phyloP scores from a whole-genome alignment of 225 moss, liverwort and hornwort genomes.

The Bryoerythrophyllum caledonicum region DNA sequence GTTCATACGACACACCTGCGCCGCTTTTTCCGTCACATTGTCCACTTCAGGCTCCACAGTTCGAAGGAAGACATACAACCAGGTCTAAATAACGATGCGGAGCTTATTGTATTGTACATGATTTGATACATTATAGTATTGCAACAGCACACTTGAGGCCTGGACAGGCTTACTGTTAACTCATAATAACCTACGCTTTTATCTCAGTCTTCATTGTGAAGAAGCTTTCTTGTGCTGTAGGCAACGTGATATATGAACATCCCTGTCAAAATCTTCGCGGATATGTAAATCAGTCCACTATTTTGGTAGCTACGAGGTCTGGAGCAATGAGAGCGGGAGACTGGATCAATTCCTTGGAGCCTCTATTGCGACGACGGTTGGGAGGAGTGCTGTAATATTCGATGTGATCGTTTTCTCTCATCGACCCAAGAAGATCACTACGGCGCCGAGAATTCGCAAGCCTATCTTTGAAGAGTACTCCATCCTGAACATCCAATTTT shows the following conservation, averaged over 20 bases:
- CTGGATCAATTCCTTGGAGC: constrained; percentile 41
- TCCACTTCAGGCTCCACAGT: not conserved
- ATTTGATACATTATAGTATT: constrained; percentile 2
- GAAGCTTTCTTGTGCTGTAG: not conserved
- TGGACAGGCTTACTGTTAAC: not conserved
- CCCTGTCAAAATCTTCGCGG: constrained; percentile 17
- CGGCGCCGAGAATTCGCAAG: constrained; percentile 45
- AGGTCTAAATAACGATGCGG: not conserved
- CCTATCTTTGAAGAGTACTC: constrained; percentile 48
- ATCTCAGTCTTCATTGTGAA: constrained; percentile 13
- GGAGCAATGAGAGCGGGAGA: constrained; percentile 52
- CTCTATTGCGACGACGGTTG: constrained; percentile 36
- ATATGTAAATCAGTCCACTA: constrained; percentile 31
- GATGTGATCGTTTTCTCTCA: constrained; percentile 53
- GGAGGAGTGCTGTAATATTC: constrained; percentile 53
- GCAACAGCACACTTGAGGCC: not conserved
- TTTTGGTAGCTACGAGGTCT: constrained; percentile 60
- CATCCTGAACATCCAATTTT: constrained; percentile 29
- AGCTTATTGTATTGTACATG: constrained; percentile 21
- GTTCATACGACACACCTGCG: not conserved
- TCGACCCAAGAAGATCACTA: constrained; percentile 48
- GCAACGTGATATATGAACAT: constrained; percentile 8
- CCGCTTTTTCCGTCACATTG: not conserved
- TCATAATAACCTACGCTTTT: not conserved
- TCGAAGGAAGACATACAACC: not conserved